These are phyloP conservation scores for Kokia cookei DNA, from an alignment of 441 rosid genomes.

Conservation along the genomic window DNA sequence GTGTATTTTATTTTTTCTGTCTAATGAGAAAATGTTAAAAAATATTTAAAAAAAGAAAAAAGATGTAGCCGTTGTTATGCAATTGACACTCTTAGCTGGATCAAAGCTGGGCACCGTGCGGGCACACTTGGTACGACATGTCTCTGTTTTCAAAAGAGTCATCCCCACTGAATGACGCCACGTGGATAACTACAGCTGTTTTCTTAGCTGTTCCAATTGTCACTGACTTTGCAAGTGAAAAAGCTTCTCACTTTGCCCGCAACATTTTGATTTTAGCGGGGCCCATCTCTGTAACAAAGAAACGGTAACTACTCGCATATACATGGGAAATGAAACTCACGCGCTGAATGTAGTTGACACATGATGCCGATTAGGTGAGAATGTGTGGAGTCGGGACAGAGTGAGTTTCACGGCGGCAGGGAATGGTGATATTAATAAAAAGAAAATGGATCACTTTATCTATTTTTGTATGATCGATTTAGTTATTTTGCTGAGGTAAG, in stretches of 20 bases:
- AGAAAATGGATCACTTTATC: neutral
- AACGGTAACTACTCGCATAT: neutral
- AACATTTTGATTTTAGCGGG: slow-evolving; percentile 5
- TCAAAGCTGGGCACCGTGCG: slow-evolving; percentile 21
- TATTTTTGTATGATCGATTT: slow-evolving; percentile 5
- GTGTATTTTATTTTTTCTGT: no score
- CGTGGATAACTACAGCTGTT: slow-evolving; percentile 34
- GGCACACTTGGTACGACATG: slow-evolving; percentile 28
- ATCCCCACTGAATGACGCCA: neutral
- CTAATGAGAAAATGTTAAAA: neutral
- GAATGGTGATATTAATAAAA: neutral
- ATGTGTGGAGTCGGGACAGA: neutral
- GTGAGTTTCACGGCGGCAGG: neutral
- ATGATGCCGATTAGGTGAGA: neutral
- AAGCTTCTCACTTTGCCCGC: slow-evolving; percentile 17
- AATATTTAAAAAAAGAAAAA: slow-evolving; percentile 7
- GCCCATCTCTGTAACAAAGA: neutral
- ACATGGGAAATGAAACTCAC: neutral
- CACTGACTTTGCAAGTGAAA: slow-evolving; percentile 21
- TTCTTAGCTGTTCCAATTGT: slow-evolving; percentile 42
- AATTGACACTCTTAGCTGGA: slow-evolving; percentile 27
- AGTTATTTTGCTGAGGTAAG: slow-evolving; percentile 2
- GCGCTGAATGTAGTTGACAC: neutral
- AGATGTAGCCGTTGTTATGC: slow-evolving; percentile 55
- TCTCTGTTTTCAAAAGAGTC: slow-evolving; percentile 6